These are phyloP conservation scores for Teunomyces gatunensis DNA, from an alignment of 805 yeast genomes.

Conservation along the genomic window DNA sequence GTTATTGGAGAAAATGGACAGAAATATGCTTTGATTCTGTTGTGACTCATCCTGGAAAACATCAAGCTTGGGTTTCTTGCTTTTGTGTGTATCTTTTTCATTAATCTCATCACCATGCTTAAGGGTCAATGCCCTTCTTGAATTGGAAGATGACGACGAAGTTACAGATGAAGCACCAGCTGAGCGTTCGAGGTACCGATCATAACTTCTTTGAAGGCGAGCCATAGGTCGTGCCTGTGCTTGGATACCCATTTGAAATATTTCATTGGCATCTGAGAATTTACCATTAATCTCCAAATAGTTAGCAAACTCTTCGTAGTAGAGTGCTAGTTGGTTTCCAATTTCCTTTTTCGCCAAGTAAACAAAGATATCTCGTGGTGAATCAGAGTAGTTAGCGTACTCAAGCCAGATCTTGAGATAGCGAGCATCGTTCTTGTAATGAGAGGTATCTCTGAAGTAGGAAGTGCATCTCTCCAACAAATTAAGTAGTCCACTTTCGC, in stretches of 20 bases:
- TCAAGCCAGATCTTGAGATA: constrained; percentile 79
- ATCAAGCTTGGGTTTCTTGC: constrained; percentile 32
- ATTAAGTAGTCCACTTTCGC: constrained; percentile 62
- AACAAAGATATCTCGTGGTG: constrained; percentile 67
- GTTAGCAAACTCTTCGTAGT: constrained; percentile 76
- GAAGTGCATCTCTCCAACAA: constrained; percentile 72
- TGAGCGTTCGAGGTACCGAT: constrained; percentile 43
- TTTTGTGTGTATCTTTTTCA: constrained; percentile 12
- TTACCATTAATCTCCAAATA: constrained; percentile 53
- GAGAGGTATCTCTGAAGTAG: constrained; percentile 58
- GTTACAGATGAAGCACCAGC: constrained; percentile 10
- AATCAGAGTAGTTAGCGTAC: constrained; percentile 65
- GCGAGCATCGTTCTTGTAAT: constrained; percentile 80
- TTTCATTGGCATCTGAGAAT: constrained; percentile 53
- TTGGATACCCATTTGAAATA: constrained; percentile 57
- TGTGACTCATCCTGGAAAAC: constrained; percentile 37
- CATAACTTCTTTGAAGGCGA: constrained; percentile 33
- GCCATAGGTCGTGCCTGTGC: constrained; percentile 62
- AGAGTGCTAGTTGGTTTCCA: constrained; percentile 64
- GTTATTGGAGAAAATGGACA: constrained; percentile 20
- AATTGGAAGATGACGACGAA: constrained; percentile 20
- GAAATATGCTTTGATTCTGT: constrained; percentile 13
- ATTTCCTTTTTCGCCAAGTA: constrained; percentile 71
- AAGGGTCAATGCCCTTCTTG: constrained; percentile 24
- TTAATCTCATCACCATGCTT: constrained; percentile 31